Base-by-base conservation (phyloP, 2,329 filamentous ascomycete species). In the Monosporascus ibericus region DNA sequence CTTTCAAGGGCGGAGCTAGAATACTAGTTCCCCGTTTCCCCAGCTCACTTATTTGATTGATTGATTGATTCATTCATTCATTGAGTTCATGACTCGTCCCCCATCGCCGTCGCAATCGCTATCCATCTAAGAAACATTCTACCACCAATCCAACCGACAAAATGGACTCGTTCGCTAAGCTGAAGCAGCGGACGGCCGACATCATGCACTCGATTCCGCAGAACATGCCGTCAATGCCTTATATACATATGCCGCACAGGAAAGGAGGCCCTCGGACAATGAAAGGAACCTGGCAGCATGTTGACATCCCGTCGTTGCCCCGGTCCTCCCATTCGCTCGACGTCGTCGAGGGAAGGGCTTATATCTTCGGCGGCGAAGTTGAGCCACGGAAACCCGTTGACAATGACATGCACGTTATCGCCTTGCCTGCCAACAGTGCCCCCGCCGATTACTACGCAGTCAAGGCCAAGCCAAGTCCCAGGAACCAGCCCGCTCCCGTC, bases 321-420 rank as follows among this genome's bases (percentile, higher is more conserved):
- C 84, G 88, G 50, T 92, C 89, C 1, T 91, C 88, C 0, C 89
- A 94, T 64, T 79, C 81, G 3, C 67, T 91, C 59, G 79, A 88
- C 44, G 74, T 86, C 40, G 69, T 86, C 22, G 73, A 72, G 46
- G 72, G 77, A 15, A 76, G 73, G n/a, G 77, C 80, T 44, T 76
- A 75, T 68, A 76, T 95, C 61, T 95, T 91, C 64, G 90, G 90
- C 54, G 90, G 90, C 59, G 89, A 94, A 67, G 69, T 85, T 52
- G 48, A 75, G 46, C 78, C 86, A 3, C 77, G 84, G 47, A 73
- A 88, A 63, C 85, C 86, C 6, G 78, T 86, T 52, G 87, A 91
- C 70, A 89, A 90, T 64, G 76, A 84, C 59, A 78, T 94, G 67
- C 85, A 91, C 65, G 72, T 82, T 50, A 63, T 92, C 47, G 75